Evolutionary conservation across 2,329 filamentous ascomycete genomes (phyloP).

Genomic region (Sodiomyces alkalinus): DNA sequence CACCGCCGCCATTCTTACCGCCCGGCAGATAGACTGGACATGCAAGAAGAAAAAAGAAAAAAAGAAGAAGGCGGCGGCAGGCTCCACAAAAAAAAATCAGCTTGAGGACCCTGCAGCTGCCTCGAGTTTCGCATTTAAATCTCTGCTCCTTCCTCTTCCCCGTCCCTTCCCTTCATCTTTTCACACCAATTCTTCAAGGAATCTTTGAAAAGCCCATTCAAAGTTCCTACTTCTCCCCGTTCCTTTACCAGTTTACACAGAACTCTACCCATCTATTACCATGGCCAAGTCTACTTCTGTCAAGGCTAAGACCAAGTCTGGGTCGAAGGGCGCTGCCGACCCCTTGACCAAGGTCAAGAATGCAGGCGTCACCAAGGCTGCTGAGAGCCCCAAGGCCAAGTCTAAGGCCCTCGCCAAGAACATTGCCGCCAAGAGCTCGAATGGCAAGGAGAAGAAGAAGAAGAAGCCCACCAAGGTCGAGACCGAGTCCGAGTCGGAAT

Average conservation of each 20-base stretch:
- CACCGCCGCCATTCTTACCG: too few relatives aligned
- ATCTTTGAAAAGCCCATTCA: too few relatives aligned
- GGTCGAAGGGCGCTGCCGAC: slow-evolving; percentile 38
- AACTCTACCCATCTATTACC: slow-evolving; percentile 14
- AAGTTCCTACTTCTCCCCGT: background rate
- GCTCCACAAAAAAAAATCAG: slow-evolving; percentile 7
- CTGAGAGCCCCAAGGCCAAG: slow-evolving; percentile 49
- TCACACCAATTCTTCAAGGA: slow-evolving; percentile 1
- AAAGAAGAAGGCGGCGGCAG: slow-evolving; percentile 3
- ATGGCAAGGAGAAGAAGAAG: slow-evolving; percentile 25
- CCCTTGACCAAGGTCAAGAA: slow-evolving; percentile 43
- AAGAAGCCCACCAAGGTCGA: slow-evolving; percentile 28
- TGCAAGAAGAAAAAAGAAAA: too few relatives aligned
- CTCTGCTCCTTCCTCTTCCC: background rate
- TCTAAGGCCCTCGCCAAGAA: slow-evolving; percentile 53
- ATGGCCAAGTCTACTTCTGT: slow-evolving; percentile 39
- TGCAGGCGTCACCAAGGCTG: slow-evolving; percentile 51
- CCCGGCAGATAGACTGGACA: too few relatives aligned
- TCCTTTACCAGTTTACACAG: background rate
- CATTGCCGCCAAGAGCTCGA: slow-evolving; percentile 32
- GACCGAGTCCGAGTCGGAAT: slow-evolving; percentile 14
- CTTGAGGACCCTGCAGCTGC: slow-evolving; percentile 7
- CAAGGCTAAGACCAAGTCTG: slow-evolving; percentile 43
- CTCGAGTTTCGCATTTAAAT: slow-evolving; percentile 5
- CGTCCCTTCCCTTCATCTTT: slow-evolving; percentile 1